Base-by-base conservation (phyloP, 805 yeast genomes). In the Cyberlindnera euphorbiiphila region DNA sequence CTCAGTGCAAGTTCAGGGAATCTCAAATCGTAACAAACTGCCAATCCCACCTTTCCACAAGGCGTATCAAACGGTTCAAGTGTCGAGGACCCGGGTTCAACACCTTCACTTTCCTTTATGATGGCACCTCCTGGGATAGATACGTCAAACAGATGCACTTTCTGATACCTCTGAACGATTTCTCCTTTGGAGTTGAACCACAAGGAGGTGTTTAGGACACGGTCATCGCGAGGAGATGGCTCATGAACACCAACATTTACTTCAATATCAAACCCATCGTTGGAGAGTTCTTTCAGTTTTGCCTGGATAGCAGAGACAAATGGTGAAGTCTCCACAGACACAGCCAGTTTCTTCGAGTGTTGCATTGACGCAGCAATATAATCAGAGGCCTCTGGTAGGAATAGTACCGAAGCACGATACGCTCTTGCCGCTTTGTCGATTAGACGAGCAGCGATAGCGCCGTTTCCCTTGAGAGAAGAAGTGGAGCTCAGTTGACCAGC, bases 301-400 rank as follows among this genome's bases (percentile, higher is more conserved):
- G 45, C 38, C 68, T 76, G 33, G 81, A 32, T 53, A 42, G 31
- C 69, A 50, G 47, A 72, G 76, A 48, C 65, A 66, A 47, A 62
- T 32, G 64, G 57, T 12, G 72, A 59, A 33, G 64, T 54, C 2
- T 64, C 61, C 19, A 70, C 65, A 11, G 71, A 42, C 27, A 66
- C 54, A 0, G 82, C 87, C n/a, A 91, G 62, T 19, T 64, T 48
- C 36, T 89, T 1, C 51, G 57, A 2, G 89, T 81, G 53, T 76
- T 76, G 36, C 76, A 44, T 42, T 2, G 57, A 51, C 17, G 49
- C 68, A 5, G 95, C 81, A 26, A 91, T 70, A 57, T 87, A 91
- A 57, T 91, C 98, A 5, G 93, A 72, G 0, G 98, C 98, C 58
- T 91, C 98, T 2, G 98, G 98, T 30, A 91, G 71, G 54, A 93